Evolutionary conservation across 148 eudicot genomes (phyloP).

Genomic region (Pouteria glomerata): DNA sequence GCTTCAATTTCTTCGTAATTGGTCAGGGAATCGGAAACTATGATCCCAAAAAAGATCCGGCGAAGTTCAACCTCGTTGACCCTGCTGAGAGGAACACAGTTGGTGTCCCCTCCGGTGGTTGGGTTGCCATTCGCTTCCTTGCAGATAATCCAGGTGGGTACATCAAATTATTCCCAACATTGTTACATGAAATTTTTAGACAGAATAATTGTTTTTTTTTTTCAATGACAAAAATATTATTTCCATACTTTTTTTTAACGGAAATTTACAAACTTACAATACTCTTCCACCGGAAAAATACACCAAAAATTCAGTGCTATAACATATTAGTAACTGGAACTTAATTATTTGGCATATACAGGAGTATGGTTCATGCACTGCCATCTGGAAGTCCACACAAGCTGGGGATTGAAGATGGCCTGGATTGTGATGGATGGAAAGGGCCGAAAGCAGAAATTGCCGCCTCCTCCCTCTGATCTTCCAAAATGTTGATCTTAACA

Average conservation of each 20-base stretch:
- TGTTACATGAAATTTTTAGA: neutral
- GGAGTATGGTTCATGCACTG: slow-evolving; percentile 80
- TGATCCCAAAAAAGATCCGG: slow-evolving; percentile 44
- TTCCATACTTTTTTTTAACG: too few species aligned
- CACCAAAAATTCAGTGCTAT: too few species aligned
- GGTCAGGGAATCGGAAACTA: slow-evolving; percentile 72
- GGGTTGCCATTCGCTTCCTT: slow-evolving; percentile 63
- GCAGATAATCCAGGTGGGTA: slow-evolving; percentile 65
- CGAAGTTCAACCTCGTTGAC: slow-evolving; percentile 51
- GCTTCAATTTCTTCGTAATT: slow-evolving; percentile 60
- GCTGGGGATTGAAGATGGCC: slow-evolving; percentile 74
- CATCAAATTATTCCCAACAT: neutral
- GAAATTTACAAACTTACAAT: too few species aligned
- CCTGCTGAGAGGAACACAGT: slow-evolving; percentile 64
- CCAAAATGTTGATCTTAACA: slow-evolving; percentile 48
- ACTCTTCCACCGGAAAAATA: too few species aligned
- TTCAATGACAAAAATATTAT: too few species aligned
- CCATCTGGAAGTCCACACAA: slow-evolving; percentile 62
- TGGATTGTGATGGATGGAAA: slow-evolving; percentile 55
- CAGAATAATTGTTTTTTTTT: too few species aligned
- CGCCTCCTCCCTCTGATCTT: slow-evolving; percentile 56
- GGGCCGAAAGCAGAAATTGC: slow-evolving; percentile 43
- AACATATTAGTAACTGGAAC: too few species aligned
- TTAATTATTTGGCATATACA: slow-evolving; percentile 2
- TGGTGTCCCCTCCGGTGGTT: slow-evolving; percentile 63